These are phyloP conservation scores for Fusarium albidum DNA, from an alignment of 2,329 filamentous ascomycete species.

Conservation along the genomic window DNA sequence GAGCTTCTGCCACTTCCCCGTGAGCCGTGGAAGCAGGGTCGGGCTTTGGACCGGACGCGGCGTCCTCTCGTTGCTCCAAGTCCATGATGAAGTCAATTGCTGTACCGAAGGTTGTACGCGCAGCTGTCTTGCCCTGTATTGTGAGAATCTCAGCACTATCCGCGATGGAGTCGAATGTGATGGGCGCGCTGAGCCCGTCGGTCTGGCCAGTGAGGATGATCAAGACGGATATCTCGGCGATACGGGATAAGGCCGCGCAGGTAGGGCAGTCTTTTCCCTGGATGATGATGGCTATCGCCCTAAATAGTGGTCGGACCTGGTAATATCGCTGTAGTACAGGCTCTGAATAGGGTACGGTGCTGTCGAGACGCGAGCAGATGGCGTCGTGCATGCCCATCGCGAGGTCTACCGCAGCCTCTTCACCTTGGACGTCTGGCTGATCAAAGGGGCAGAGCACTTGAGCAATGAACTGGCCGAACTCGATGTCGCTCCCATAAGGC, in stretches of 20 bases:
- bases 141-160: neutral
- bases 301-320: conserved; percentile 1
- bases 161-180: conserved; percentile 14
- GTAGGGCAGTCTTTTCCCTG: neutral
- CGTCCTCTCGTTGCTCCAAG: neutral
- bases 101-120: neutral
- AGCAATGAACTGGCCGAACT: conserved; percentile 20
- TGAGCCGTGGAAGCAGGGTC: conserved; percentile 4
- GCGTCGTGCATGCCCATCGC: neutral
- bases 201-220: conserved; percentile 7
- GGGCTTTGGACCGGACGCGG: neutral
- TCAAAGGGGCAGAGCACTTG: neutral
- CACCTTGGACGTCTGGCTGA: neutral
- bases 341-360: no score
- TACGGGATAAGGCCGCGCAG: neutral
- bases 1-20: no score
- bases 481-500: conserved; percentile 21
- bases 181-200: conserved; percentile 2
- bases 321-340: no score
- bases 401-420: neutral
- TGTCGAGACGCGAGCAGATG: neutral
- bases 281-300: neutral
- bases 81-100: conserved; percentile 2
- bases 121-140: neutral
- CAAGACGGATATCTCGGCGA: conserved; percentile 6